Evolutionary conservation across 345 rosid species (phyloP), one percentile per base, ranked within the genome.

Genomic region (Pistacia atlantica): DNA sequence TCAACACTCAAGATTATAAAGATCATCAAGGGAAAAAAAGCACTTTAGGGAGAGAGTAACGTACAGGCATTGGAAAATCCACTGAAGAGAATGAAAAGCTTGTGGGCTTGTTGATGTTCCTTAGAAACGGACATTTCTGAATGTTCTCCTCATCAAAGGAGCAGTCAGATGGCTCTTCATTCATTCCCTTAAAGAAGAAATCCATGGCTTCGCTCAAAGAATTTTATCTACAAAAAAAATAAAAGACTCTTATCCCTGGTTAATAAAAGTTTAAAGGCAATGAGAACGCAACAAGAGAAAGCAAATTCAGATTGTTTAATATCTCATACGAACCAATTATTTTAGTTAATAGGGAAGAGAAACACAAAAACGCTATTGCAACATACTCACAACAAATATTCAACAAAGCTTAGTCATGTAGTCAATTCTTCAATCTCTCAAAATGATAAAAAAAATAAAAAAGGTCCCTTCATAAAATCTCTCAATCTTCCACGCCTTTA

Each of bases 31-130:
- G 4, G 3, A n/a, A 20, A 25, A 31, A 68, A 9, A 22, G 12
- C 14, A 13, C 18, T 42, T 7, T 42, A 45, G 46, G 17, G 38
- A 20, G n/a, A 20, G 22, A 52, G 46, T 12, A 12, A 76, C 69
- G 79, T 82, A 90, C 97, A 48, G 86, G 88, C 56, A 71, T 11
- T 8, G 93, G 85, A 54, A 85, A 76, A 80, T 72, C 82, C 78
- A 81, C 52, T 14, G 93, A 77, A 18, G 93, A 85, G 80, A 92
- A 81, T 17, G 92, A 86, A 74, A 94, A 90, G 83, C 81, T 83
- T 31, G 97, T 89, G 11, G 95, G 89, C 79, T 89, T 89, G 85
- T 87, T 82, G 77, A 94, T 92, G 83, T 89, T 93, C 80, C 95
- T 90, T 61, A 93, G 71, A 82, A 93, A 93, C 37, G 98, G 97